Conservation (phyloP, 495 filamentous ascomycete genomes). For the Thermothielavioides terrestris region DNA sequence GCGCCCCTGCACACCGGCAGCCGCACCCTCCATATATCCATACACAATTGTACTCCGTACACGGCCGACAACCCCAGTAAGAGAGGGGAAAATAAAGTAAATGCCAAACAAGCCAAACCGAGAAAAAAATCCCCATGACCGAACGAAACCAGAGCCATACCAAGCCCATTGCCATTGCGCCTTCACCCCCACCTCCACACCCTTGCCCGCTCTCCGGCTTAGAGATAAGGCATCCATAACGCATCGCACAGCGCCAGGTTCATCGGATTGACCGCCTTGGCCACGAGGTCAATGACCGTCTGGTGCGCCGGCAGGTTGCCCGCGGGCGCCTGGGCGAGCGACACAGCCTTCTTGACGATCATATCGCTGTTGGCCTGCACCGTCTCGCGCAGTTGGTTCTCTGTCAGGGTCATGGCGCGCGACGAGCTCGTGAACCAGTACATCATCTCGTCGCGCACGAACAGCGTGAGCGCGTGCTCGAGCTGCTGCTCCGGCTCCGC, state of each 20-base stretch:
- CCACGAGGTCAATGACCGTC: slow-evolving; percentile 87
- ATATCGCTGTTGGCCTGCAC: slow-evolving; percentile 83
- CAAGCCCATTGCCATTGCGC: background rate
- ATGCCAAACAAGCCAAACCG: too few species aligned
- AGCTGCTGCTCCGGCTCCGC: slow-evolving; percentile 88
- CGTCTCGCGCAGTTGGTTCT: slow-evolving; percentile 69
- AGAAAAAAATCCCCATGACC: too few species aligned
- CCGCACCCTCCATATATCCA: too few species aligned
- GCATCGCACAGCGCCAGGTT: slow-evolving; percentile 77
- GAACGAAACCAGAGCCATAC: too few species aligned
- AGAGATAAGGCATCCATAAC: slow-evolving; percentile 96
- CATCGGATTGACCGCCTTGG: slow-evolving; percentile 75
- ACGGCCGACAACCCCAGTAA: too few species aligned
- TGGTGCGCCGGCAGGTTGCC: slow-evolving; percentile 84
- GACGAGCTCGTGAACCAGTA: slow-evolving; percentile 89
- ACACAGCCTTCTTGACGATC: slow-evolving; percentile 81
- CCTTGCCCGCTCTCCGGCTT: slow-evolving; percentile 12
- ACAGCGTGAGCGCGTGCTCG: slow-evolving; percentile 84
- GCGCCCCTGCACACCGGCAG: too few species aligned
- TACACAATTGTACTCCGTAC: too few species aligned
- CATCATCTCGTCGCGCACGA: slow-evolving; percentile 95
- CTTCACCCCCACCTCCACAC: background rate
- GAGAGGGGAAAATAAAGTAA: too few species aligned
- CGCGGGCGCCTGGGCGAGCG: slow-evolving; percentile 57
- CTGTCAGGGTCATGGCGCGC: slow-evolving; percentile 48